A percentile compares a stretch with the other conserved stretches of the same genome.
Evolutionary conservation across 768 basidiomycete genomes (phyloP).

Genomic region (Hirschioporus abietinus): DNA sequence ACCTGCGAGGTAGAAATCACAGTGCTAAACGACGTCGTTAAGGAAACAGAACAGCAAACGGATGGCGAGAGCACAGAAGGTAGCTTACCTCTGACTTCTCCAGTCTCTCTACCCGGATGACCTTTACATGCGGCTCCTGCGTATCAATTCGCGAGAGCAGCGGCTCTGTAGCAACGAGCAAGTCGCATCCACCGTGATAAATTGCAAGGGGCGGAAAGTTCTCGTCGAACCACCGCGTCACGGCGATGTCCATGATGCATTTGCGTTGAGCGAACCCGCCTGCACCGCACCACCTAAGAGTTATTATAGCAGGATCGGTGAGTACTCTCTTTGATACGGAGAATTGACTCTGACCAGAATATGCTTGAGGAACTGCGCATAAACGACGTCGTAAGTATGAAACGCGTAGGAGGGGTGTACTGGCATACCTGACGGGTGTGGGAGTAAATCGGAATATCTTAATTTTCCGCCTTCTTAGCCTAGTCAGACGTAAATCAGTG

Average conservation of each 20-base stretch:
- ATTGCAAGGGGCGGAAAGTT: slow-evolving; percentile 39
- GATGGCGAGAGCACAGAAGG: not conserved
- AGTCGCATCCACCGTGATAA: slow-evolving; percentile 38
- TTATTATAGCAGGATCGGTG: not conserved
- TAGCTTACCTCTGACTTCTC: slow-evolving; percentile 31
- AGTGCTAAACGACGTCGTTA: slow-evolving; percentile 15
- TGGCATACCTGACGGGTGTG: slow-evolving; percentile 35
- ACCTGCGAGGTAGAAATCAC: slow-evolving; percentile 33
- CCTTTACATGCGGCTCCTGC: slow-evolving; percentile 34
- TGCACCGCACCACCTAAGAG: slow-evolving; percentile 35
- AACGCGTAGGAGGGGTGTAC: slow-evolving; percentile 24
- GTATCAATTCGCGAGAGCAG: slow-evolving; percentile 36
- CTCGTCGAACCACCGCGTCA: slow-evolving; percentile 34
- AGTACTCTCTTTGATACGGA: too few species aligned
- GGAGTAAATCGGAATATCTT: slow-evolving; percentile 50
- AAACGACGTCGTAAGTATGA: not conserved
- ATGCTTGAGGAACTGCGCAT: slow-evolving; percentile 13
- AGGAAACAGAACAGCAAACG: not conserved
- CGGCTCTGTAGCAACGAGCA: slow-evolving; percentile 36
- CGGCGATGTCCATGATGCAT: slow-evolving; percentile 27
- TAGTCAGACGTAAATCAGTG: too few species aligned
- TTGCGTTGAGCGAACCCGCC: slow-evolving; percentile 37
- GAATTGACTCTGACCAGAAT: slow-evolving; percentile 10
- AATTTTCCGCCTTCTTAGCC: slow-evolving; percentile 37
- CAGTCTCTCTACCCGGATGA: slow-evolving; percentile 36